These are phyloP conservation scores for Senecio squalidus DNA, from an alignment of 140 eudicot species.

Conservation along the genomic window DNA sequence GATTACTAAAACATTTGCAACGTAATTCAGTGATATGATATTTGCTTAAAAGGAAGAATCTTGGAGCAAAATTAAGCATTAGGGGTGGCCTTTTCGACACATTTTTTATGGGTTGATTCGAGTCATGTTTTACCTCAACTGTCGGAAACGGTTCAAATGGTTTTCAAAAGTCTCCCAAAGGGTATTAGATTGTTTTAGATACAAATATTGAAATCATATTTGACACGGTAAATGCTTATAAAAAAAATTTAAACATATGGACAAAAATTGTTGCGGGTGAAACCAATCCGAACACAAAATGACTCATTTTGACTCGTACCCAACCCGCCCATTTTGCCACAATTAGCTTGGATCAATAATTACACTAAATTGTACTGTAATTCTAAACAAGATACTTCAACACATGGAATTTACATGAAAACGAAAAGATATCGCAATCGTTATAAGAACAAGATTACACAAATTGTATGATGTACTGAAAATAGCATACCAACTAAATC, in stretches of 20 bases:
- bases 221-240: background rate
- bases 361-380: too few relatives aligned
- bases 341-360: background rate
- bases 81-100: background rate
- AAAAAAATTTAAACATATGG: background rate
- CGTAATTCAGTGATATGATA: background rate
- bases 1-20: conserved; percentile 1
- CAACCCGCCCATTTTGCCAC: background rate
- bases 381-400: background rate
- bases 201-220: background rate
- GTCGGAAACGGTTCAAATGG: background rate
- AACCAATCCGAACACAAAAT: background rate
- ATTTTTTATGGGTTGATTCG: background rate
- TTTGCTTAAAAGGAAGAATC: background rate
- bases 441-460: background rate
- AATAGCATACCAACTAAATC: conserved; percentile 4
- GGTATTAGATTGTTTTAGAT: background rate
- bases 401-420: background rate
- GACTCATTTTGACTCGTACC: background rate
- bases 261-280: background rate
- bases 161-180: background rate
- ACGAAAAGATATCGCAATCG: background rate
- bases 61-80: background rate
- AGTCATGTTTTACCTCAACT: background rate
- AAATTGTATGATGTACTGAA: background rate